A percentile compares a stretch with the other conserved stretches of the same genome.
These are phyloP conservation scores for Xylaria polymorpha DNA, from an alignment of 2,329 filamentous ascomycete genomes.

Conservation along the genomic window DNA sequence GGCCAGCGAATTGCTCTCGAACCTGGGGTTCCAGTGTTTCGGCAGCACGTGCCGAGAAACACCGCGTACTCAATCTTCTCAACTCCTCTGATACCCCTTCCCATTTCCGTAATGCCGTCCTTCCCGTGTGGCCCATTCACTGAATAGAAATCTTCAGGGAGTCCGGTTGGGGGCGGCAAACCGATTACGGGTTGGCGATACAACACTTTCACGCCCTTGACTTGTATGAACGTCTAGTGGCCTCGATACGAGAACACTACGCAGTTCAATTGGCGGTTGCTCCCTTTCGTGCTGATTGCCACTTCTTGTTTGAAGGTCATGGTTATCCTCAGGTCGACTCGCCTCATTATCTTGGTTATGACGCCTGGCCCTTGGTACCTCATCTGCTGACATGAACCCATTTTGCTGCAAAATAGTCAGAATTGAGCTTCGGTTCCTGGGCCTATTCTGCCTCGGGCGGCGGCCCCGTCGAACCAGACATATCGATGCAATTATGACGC, in stretches of 20 bases:
- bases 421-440: neutral
- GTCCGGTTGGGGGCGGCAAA: neutral
- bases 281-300: neutral
- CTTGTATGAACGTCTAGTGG: neutral
- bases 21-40: conserved; percentile 39
- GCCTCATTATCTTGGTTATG: neutral
- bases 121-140: conserved; percentile 1
- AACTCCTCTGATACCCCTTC: conserved; percentile 64
- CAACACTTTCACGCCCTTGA: conserved; percentile 6
- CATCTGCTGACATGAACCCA: neutral
- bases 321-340: neutral
- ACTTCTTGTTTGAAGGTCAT: neutral
- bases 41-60: conserved; percentile 65
- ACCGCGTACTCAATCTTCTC: conserved; percentile 75
- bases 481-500: neutral
- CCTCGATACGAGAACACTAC: neutral
- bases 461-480: neutral
- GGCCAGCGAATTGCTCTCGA: conserved; percentile 59
- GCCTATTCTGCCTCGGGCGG: no score
- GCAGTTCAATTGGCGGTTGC: conserved; percentile 8
- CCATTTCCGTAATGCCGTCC: neutral
- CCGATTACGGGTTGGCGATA: conserved; percentile 9
- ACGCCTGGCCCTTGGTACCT: neutral
- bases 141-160: conserved; percentile 23
- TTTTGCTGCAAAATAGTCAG: neutral